phyloP scores from a whole-genome alignment of 495 filamentous ascomycete genomes.

The Hypoxylon lienhwacheense region DNA sequence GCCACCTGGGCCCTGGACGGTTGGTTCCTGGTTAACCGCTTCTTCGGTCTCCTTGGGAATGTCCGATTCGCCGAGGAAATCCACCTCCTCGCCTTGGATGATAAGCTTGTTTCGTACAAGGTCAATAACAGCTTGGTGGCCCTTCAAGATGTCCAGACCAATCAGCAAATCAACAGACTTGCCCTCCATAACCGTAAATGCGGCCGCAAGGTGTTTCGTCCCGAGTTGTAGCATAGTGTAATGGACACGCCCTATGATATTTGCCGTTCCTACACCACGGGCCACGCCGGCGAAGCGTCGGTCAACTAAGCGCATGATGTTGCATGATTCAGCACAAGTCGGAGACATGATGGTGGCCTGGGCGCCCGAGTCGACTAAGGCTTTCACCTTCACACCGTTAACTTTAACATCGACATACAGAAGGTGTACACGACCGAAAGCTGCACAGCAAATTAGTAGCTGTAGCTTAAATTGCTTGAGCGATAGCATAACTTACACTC shows the following conservation, averaged over 20 bases:
- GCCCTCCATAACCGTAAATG: conserved; percentile 99
- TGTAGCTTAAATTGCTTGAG: not conserved
- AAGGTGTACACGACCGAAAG: conserved; percentile 91
- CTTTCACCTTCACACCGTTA: conserved; percentile 87
- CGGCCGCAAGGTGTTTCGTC: conserved; percentile 80
- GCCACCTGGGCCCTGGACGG: conserved; percentile 81
- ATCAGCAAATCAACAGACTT: conserved; percentile 95
- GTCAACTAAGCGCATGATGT: conserved; percentile 97
- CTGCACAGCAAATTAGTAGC: conserved; percentile 49
- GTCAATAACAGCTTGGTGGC: conserved; percentile 92
- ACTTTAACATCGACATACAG: conserved; percentile 96
- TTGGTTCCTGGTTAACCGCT: conserved; percentile 74
- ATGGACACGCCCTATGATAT: conserved; percentile 92
- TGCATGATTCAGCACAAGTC: conserved; percentile 82
- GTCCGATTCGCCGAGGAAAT: conserved; percentile 89
- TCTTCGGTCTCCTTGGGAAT: conserved; percentile 82
- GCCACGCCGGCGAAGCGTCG: conserved; percentile 88
- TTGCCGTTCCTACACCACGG: conserved; percentile 88
- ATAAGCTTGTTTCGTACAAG: conserved; percentile 75
- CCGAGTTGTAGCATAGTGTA: conserved; percentile 93
- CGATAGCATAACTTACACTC: conserved; percentile 67
- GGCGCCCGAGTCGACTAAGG: conserved; percentile 95
- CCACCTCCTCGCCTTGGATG: conserved; percentile 84
- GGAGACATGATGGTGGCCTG: conserved; percentile 99
- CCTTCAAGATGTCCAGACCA: conserved; percentile 93